phyloP scores from a whole-genome alignment of 352 stramenopile genomes.

The Phytophthora fragariae region DNA sequence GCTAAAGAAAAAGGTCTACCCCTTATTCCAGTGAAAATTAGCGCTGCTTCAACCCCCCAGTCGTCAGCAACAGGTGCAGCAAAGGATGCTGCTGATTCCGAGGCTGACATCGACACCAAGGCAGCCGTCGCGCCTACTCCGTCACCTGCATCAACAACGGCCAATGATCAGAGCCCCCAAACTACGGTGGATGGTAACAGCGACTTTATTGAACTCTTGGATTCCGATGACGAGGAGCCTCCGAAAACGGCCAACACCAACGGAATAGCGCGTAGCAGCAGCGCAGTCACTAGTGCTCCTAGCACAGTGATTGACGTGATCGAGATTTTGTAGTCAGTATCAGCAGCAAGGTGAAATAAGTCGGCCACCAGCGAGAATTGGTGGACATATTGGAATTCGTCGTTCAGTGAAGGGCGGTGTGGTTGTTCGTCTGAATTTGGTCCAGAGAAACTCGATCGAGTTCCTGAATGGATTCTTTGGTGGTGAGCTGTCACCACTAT shows the following conservation, averaged over 20 bases:
- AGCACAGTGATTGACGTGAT: constrained; percentile 33
- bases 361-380: constrained; percentile 12
- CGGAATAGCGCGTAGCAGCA: constrained; percentile 8
- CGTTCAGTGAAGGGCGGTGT: neutral
- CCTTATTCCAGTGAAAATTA: constrained; percentile 11
- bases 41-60: neutral
- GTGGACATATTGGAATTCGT: constrained; percentile 33
- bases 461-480: neutral
- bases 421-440: neutral
- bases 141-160: constrained; percentile 6
- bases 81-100: constrained; percentile 6
- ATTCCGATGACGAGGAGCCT: constrained; percentile 56
- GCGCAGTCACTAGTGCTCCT: neutral
- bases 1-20: constrained; percentile 57
- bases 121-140: constrained; percentile 8
- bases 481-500: neutral
- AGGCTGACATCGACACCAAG: constrained; percentile 15
- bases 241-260: constrained; percentile 18
- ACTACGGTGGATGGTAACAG: constrained; percentile 47
- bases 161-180: constrained; percentile 30
- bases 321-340: constrained; percentile 50
- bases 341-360: constrained; percentile 13
- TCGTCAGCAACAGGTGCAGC: neutral
- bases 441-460: constrained; percentile 20
- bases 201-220: constrained; percentile 67